Conservation (phyloP, 345 rosid species). For the Gossypium turneri region DNA sequence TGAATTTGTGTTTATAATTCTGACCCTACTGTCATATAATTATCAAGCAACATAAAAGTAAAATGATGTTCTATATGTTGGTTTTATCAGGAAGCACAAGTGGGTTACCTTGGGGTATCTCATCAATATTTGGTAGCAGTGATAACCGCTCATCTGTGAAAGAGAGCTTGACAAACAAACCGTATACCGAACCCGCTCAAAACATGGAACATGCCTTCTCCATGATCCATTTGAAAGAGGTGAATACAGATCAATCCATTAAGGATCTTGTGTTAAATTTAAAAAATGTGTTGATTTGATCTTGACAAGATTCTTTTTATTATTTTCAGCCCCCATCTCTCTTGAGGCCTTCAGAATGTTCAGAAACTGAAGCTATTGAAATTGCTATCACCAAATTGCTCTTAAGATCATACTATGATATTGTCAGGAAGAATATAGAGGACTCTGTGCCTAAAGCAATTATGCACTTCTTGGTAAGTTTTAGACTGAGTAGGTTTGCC, state of each 20-base stretch:
- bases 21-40: neutral
- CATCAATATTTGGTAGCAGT: slow-evolving; percentile 78
- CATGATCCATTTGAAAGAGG: slow-evolving; percentile 85
- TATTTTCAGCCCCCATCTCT: slow-evolving; percentile 71
- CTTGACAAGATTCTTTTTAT: slow-evolving; percentile 21
- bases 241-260: slow-evolving; percentile 22
- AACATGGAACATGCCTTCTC: slow-evolving; percentile 54
- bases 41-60: neutral
- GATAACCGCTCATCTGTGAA: slow-evolving; percentile 57
- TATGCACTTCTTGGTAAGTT: slow-evolving; percentile 90
- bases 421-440: slow-evolving; percentile 89
- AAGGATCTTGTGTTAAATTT: neutral
- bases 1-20: neutral
- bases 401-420: slow-evolving; percentile 85
- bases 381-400: slow-evolving; percentile 77
- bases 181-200: slow-evolving; percentile 49
- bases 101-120: slow-evolving; percentile 82
- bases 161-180: slow-evolving; percentile 47
- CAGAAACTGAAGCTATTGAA: slow-evolving; percentile 84
- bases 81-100: slow-evolving; percentile 36
- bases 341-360: slow-evolving; percentile 79
- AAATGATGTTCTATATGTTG: neutral
- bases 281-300: slow-evolving; percentile 1
- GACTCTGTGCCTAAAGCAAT: slow-evolving; percentile 89
- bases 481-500: neutral